phyloP scores from a whole-genome alignment of 1,284 basidiomycete species.

The Malassezia obtusa region DNA sequence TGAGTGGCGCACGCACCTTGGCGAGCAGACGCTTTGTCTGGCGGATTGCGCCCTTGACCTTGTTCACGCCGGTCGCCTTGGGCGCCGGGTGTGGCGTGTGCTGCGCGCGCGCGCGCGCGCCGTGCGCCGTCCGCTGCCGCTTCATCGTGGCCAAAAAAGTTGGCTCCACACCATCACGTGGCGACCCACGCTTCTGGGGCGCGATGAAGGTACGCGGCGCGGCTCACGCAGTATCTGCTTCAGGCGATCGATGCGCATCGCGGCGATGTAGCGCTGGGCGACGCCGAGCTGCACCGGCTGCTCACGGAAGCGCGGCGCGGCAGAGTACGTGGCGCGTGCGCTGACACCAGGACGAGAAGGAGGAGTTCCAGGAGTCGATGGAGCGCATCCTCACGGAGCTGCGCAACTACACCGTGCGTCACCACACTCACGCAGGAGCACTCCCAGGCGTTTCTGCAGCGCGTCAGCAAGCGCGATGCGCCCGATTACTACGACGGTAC shows the following conservation, averaged over 20 bases:
- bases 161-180: background rate
- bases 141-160: background rate
- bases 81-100: background rate
- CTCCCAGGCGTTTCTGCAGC: conserved; percentile 40
- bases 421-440: conserved; percentile 25
- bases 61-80: conserved; percentile 8
- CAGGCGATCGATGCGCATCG: conserved; percentile 44
- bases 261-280: conserved; percentile 29
- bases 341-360: conserved; percentile 31
- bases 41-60: conserved; percentile 9
- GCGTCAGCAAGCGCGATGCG: conserved; percentile 44
- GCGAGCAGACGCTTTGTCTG: conserved; percentile 13
- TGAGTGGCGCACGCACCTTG: background rate
- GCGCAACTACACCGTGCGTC: conserved; percentile 30
- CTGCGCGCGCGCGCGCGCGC: background rate
- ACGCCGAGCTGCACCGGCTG: conserved; percentile 35
- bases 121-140: background rate
- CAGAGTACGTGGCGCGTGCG: conserved; percentile 18
- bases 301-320: conserved; percentile 38
- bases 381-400: conserved; percentile 44
- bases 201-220: conserved; percentile 15
- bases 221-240: conserved; percentile 34
- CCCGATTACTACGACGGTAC: conserved; percentile 46
- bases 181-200: background rate
- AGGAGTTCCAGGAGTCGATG: conserved; percentile 44